phyloP scores from a whole-genome alignment of 345 rosid species.

The Linum usitatissimum region DNA sequence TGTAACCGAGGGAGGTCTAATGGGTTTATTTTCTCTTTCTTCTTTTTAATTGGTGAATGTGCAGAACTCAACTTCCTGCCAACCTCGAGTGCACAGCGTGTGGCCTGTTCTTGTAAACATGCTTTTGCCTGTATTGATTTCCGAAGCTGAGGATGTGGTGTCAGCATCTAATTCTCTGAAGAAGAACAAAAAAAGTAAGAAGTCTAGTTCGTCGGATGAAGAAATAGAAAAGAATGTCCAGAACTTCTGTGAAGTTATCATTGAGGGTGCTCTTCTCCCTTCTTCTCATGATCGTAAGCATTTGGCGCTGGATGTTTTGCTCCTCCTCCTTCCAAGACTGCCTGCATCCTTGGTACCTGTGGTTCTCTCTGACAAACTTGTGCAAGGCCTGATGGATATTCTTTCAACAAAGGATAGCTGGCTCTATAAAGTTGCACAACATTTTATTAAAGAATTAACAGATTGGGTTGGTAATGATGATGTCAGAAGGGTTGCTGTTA shows the following conservation, averaged over 20 bases:
- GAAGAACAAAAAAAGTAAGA: slow-evolving; percentile 73
- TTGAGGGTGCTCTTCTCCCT: slow-evolving; percentile 65
- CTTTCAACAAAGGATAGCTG: slow-evolving; percentile 87
- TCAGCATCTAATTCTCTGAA: slow-evolving; percentile 53
- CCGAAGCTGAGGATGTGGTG: slow-evolving; percentile 56
- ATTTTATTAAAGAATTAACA: slow-evolving; percentile 58
- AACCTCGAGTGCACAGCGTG: slow-evolving; percentile 83
- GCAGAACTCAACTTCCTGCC: slow-evolving; percentile 95
- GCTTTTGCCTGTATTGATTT: slow-evolving; percentile 59
- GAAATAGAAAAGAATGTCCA: slow-evolving; percentile 49
- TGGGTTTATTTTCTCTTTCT: background rate
- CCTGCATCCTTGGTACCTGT: slow-evolving; percentile 62
- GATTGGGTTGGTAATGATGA: slow-evolving; percentile 76
- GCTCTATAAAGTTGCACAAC: slow-evolving; percentile 68
- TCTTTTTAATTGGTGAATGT: slow-evolving; percentile 13
- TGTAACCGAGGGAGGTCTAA: background rate
- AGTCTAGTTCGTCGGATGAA: slow-evolving; percentile 58
- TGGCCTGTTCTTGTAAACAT: slow-evolving; percentile 69
- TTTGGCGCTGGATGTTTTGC: slow-evolving; percentile 73
- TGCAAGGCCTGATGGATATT: slow-evolving; percentile 79
- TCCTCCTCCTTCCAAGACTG: slow-evolving; percentile 67
- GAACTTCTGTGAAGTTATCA: slow-evolving; percentile 49
- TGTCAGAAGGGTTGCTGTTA: slow-evolving; percentile 67
- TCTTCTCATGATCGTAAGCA: slow-evolving; percentile 96
- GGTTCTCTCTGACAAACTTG: slow-evolving; percentile 63